Base-by-base conservation (phyloP, 2,329 filamentous ascomycete species). In the Penicillium sp. region DNA sequence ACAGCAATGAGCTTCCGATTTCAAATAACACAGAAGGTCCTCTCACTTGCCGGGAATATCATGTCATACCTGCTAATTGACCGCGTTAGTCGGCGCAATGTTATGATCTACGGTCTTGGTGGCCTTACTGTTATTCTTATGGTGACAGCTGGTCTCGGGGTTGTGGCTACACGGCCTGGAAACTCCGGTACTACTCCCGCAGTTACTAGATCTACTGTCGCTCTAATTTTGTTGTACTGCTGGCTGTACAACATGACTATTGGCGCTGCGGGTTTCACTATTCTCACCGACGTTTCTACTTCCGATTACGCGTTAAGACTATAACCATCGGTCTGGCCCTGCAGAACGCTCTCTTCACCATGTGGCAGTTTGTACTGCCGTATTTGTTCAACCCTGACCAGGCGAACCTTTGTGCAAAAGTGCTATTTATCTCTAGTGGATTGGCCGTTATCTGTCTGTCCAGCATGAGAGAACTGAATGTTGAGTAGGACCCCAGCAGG, bases 371-470 rank as follows among this genome's bases (percentile, higher is more conserved):
- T 19, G 61, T 61, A 13, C 50, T 62, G 11, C 63, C 63, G 2
- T 64, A 62, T 53, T 48, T 64, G 6, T 64, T 64, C 48, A 51
- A 64, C 21, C 48, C 56, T 7, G 58, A 65, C 53, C 56, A 66
- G 35, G 67, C 67, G 19, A 67, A 69, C 41, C 64, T 74, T 2
- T 66, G 64, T 26, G 71, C 70, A 7, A 73, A 71, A 44, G 67
- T 72, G 1, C 70, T 67, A n/a, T 74, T 73, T 45, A 69, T 74
- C 21, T 74, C 72, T 49, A 64, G 66, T 19, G 66, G 69, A 6
- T 57, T 68, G n/a, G 66, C 64, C 30, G 35, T 66, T 7, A 53
- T 69, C 3, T 70, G 61, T 19, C 61, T 67, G 21, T 21, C 21
- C 1, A 21, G 21, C 2, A 21, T 21, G 21, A 21, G 21, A 21